Evolutionary conservation across 768 basidiomycete genomes (phyloP), one percentile per base, ranked within the genome.

Genomic region (Coprinopsis cinerea): DNA sequence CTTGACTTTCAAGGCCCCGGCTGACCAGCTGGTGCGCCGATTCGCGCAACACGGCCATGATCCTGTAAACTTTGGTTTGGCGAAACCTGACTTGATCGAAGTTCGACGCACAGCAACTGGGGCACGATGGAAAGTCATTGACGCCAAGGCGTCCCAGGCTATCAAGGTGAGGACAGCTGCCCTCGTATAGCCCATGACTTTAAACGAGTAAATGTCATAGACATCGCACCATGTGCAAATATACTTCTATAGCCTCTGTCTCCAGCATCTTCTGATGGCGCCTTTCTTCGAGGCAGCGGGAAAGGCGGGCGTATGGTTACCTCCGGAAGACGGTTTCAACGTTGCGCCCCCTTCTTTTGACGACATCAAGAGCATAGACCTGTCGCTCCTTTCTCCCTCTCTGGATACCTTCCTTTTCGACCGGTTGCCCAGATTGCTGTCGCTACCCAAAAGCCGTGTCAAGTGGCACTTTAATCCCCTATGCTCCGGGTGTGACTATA

Each of bases 181-280:
- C 7, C 18, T 39, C 9, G 32, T 43, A 18, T 3, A 17, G 34
- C 34, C 48, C 17, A 13, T 27, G 27, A 24, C 35, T 44, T 35
- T 17, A 23, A 20, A 17, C 24, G 23, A 32, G 24, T 20, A 23
- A 27, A 1, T n/a, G 1, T 39, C 43, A 15, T 37, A 78, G 75
- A 71, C 75, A 20, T 69, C 75, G 6, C 77, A 79, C 54, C 73
- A 75, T 42, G 70, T 72, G 28, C 77, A 79, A 59, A 73, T 77
- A 17, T 76, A 75, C 57, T 76, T 76, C 49, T 77, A 79, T 55
- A 71, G 68, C 4, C 53, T 74, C 14, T 79, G 75, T 50, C 59
- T 77, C 15, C 58, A 61, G 18, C 61, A 67, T 48, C 57, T 77
- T 10, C 67, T 78, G 22, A 58, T 61, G 11, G 50, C 48, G 28